Evolutionary conservation across 2,329 filamentous ascomycete genomes (phyloP), one percentile per base, ranked within the genome.

Genomic region (Aciculosporium take): DNA sequence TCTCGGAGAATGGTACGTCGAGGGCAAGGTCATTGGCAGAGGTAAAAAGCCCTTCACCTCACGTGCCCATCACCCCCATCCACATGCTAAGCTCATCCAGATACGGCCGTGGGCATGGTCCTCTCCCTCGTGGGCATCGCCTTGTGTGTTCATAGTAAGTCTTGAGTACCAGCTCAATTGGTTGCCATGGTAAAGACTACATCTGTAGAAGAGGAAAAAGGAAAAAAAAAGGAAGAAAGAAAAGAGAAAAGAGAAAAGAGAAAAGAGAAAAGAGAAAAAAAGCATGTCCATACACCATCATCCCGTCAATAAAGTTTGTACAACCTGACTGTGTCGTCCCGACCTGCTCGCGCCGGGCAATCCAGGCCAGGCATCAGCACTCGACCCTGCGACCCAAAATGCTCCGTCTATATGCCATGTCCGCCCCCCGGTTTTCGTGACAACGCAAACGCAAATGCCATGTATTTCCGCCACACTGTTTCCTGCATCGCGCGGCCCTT

Each of bases 1-100:
- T 2, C 55, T 95, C 10, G 89, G 88, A 1, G 89, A 96, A 52
- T 96, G 88, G 87, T 93, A 81, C 69, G 86, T 89, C 1, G 89
- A 95, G 53, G 78, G 78, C 46, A 96, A 95, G 59, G 82, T 88
- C 2, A 94, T 96, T 46, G 84, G 79, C 50, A 73, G 77, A 68
- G 76, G 84, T 87, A 65, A 54, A 12, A 18, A 33, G 15, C 8
- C 36, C n/a, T 18, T 27, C 21, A 25, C 21, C 21, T 20, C 30
- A 6, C 27, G 17, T 8, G 12, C 7, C 3, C 8, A 13, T n/a
- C 2, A n/a, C n/a, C n/a, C 10, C 7, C 4, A 8, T n/a, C 10
- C 29, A 7, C 33, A 23, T 41, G 27, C 47, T 49, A 37, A 42
- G 20, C 10, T 5, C 31, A 18, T 40, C 27, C 46, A 86, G 85